Evolutionary conservation across 2,329 filamentous ascomycete species (phyloP), one percentile per base, ranked within the genome.

Genomic region (Catunica adiposa): DNA sequence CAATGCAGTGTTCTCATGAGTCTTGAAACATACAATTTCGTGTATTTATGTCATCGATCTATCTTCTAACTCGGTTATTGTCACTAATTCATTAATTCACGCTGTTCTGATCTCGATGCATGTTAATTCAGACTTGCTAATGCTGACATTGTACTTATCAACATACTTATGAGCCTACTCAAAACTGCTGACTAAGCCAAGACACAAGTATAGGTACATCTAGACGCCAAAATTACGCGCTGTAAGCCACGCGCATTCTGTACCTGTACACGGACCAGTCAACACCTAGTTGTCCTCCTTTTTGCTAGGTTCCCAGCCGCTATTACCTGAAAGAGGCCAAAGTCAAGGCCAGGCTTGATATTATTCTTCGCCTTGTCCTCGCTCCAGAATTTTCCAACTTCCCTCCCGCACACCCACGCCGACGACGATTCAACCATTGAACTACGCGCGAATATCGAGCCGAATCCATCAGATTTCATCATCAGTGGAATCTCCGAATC

Each of bases 311-410:
- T 55, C 23, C 56, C 52, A 58, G 56, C 53, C 53, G 56, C 52
- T 29, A 55, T n/a, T 51, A 25, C 22, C 55, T 29, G 56, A 54
- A 47, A 48, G 55, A 58, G 57, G 57, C 22, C 51, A 58, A 48
- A 54, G 52, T 55, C 53, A 38, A 40, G 56, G 46, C 58, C 54
- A 60, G 58, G 54, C 56, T 59, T 54, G 52, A 53, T 42, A 31
- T 56, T 47, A 56, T 56, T 51, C 38, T 23, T 52, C 50, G 53
- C 56, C 56, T 60, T 59, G 44, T 57, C 57, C 52, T 47, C 57
- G 50, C 47, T 48, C 56, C 47, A 55, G 56, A 59, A 57, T 60
- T 60, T 60, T 61, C 51, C 38, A 56, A 60, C 56, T 59, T 58
- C 57, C 55, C 58, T 50, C 50, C 31, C 26, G 54, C 58, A 61